Evolutionary conservation across 2,329 filamentous ascomycete genomes (phyloP).

Genomic region (Diaporthe australafricana): DNA sequence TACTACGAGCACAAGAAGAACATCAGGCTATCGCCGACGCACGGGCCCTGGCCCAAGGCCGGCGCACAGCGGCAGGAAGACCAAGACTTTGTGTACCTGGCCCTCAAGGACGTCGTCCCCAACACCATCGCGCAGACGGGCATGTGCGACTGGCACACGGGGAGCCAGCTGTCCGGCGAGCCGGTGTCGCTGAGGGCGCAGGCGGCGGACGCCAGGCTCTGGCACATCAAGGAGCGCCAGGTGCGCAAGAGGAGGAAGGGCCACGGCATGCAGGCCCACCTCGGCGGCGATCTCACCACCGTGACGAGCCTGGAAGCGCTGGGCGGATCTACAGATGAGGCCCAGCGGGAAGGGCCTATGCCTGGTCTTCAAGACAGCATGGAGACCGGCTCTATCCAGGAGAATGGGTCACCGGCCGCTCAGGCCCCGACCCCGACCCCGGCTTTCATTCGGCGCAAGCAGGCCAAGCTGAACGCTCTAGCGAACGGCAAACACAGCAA

Average conservation of each 20-base stretch:
- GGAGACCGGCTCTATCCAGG: background rate
- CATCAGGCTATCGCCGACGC: constrained; percentile 51
- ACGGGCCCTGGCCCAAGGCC: constrained; percentile 55
- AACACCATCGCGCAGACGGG: constrained; percentile 51
- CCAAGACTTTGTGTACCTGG: constrained; percentile 49
- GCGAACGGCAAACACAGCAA: background rate
- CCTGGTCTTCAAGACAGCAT: background rate
- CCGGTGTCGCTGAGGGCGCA: constrained; percentile 34
- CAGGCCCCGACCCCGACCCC: background rate
- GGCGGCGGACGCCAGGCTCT: constrained; percentile 36
- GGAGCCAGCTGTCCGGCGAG: constrained; percentile 41
- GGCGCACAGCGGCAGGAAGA: constrained; percentile 37
- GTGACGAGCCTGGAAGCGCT: constrained; percentile 15
- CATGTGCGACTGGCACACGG: constrained; percentile 57
- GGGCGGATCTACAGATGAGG: background rate
- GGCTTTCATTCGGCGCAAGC: constrained; percentile 14
- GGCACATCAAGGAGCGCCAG: constrained; percentile 33
- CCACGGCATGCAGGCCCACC: background rate
- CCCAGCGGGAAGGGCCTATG: too few species aligned
- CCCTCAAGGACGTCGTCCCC: constrained; percentile 54
- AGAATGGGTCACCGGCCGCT: background rate
- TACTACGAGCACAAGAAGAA: constrained; percentile 57
- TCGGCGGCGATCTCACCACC: constrained; percentile 18
- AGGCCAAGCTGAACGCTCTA: constrained; percentile 12
- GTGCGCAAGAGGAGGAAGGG: constrained; percentile 25